Conservation (phyloP, 1,284 basidiomycete species). For the Vanrija pseudolonga region DNA sequence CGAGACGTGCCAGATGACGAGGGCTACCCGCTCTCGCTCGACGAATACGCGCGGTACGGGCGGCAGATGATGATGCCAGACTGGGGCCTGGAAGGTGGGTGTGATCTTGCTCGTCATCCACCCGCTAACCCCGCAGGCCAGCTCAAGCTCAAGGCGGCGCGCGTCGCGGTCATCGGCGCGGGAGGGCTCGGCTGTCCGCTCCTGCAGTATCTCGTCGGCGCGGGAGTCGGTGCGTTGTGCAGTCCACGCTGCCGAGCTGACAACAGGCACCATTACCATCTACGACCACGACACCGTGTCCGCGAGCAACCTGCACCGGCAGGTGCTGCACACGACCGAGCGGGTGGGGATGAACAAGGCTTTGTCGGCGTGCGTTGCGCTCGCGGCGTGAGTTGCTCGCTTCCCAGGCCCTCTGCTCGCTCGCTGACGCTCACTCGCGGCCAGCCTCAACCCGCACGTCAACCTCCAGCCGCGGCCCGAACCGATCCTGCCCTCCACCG, state of each 20-base stretch:
- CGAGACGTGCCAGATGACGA: no score
- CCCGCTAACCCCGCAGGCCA: constrained; percentile 61
- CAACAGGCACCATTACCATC: constrained; percentile 60
- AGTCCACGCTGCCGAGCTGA: neutral
- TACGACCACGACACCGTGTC: constrained; percentile 90
- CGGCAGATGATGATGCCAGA: constrained; percentile 94
- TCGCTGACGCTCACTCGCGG: neutral
- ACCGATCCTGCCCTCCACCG: constrained; percentile 62
- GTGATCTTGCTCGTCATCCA: neutral
- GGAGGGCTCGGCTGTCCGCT: constrained; percentile 96
- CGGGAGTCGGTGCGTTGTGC: constrained; percentile 71
- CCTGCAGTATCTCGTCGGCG: constrained; percentile 85
- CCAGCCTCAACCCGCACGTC: constrained; percentile 68
- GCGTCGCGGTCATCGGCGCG: constrained; percentile 85
- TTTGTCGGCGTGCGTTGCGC: constrained; percentile 67
- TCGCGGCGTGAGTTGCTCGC: constrained; percentile 57
- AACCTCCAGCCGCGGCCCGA: constrained; percentile 56
- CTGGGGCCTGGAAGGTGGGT: constrained; percentile 74
- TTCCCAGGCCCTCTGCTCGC: neutral
- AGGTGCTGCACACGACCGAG: constrained; percentile 79
- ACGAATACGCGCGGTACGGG: constrained; percentile 87
- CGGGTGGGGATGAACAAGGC: constrained; percentile 81
- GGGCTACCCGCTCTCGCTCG: constrained; percentile 19
- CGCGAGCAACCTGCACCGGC: constrained; percentile 87
- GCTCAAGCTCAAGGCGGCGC: constrained; percentile 68